A percentile compares a stretch with the other conserved stretches of the same genome.
These are phyloP conservation scores for Pezicula neosporulosa DNA, from an alignment of 2,329 filamentous ascomycete species.

Conservation along the genomic window DNA sequence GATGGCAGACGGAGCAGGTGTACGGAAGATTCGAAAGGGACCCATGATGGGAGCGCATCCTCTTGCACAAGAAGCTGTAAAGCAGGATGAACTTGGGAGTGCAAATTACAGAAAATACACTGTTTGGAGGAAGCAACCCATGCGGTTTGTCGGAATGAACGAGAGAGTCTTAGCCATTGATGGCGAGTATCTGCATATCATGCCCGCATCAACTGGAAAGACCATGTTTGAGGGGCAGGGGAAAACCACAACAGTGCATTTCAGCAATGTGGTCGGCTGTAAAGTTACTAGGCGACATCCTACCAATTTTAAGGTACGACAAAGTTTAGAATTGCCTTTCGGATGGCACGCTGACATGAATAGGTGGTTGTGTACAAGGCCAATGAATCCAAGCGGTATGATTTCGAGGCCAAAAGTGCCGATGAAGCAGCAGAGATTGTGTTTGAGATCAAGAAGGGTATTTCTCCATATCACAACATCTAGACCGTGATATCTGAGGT, in stretches of 20 bases:
- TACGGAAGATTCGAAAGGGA: conserved; percentile 46
- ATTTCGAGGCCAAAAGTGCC: conserved; percentile 73
- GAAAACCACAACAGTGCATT: conserved; percentile 79
- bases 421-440: conserved; percentile 79
- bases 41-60: conserved; percentile 61
- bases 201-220: conserved; percentile 67
- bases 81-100: conserved; percentile 54
- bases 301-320: conserved; percentile 69
- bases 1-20: conserved; percentile 37
- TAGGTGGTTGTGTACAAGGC: conserved; percentile 71
- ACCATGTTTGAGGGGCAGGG: conserved; percentile 58
- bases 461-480: conserved; percentile 53
- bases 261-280: conserved; percentile 77
- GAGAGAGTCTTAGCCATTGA: conserved; percentile 77
- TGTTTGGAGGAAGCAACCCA: conserved; percentile 78
- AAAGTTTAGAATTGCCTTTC: neutral
- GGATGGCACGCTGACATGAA: neutral
- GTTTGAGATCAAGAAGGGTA: conserved; percentile 71
- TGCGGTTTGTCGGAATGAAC: conserved; percentile 74
- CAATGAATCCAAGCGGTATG: conserved; percentile 76
- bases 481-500: conserved; percentile 3
- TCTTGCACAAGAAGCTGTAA: conserved; percentile 59
- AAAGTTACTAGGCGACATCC: conserved; percentile 79
- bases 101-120: conserved; percentile 72
- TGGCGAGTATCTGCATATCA: conserved; percentile 83